phyloP scores from a whole-genome alignment of 192 early-diverging fungal species.

The Entomortierella parvispora region DNA sequence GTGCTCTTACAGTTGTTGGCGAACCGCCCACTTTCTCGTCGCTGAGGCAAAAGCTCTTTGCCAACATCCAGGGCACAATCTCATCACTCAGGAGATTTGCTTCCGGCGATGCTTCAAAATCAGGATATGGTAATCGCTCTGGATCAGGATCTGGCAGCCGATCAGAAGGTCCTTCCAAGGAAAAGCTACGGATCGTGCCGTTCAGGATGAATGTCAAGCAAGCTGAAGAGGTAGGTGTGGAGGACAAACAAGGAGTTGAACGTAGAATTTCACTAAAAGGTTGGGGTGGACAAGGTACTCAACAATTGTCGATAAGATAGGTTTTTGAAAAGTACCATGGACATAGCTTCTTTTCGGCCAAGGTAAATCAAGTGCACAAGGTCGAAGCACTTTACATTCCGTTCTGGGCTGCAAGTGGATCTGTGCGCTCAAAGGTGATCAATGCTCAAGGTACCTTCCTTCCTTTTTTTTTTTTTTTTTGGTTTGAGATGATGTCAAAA shows the following conservation, averaged over 20 bases:
- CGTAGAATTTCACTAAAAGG: too few species aligned
- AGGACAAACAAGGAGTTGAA: too few species aligned
- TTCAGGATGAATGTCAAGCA: conserved; percentile 57
- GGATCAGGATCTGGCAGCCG: neutral
- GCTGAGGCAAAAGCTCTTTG: too few species aligned
- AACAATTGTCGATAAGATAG: too few species aligned
- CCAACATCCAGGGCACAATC: too few species aligned
- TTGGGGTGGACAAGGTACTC: too few species aligned
- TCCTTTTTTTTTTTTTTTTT: neutral
- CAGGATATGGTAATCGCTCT: conserved; percentile 19
- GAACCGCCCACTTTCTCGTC: too few species aligned
- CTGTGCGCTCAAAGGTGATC: conserved; percentile 51
- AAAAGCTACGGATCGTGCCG: conserved; percentile 58
- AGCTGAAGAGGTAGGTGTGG: conserved; percentile 58
- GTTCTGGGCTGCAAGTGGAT: conserved; percentile 63
- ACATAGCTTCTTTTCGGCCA: conserved; percentile 63
- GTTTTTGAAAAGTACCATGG: conserved; percentile 62
- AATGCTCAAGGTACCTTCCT: conserved; percentile 57
- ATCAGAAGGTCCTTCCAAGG: conserved; percentile 45
- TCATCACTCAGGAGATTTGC: neutral
- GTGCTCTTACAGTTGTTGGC: too few species aligned
- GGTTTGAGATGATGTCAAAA: too few species aligned
- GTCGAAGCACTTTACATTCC: conserved; percentile 61
- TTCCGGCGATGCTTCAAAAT: conserved; percentile 3
- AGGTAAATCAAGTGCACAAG: conserved; percentile 37